Conservation (phyloP, 179 eudicot species). For the Silene vulgaris region DNA sequence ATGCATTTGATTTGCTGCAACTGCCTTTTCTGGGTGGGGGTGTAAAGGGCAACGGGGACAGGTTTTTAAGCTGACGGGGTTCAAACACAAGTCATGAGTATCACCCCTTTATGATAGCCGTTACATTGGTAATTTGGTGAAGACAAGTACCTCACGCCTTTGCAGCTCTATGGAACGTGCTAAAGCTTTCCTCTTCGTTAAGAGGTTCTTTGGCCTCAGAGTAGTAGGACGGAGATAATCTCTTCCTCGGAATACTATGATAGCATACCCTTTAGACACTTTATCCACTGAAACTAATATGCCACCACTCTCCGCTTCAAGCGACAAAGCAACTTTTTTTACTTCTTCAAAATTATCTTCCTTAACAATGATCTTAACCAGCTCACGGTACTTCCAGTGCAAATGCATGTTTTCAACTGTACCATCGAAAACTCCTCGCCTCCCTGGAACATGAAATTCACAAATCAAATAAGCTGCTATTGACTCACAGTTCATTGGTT, state of each 20-base stretch:
- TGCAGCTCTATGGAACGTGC: constrained; percentile 96
- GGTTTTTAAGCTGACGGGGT: not conserved
- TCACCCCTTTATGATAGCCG: not conserved
- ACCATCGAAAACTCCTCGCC: constrained; percentile 95
- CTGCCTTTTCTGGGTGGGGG: not conserved
- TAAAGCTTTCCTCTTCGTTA: constrained; percentile 87
- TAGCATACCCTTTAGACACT: constrained; percentile 89
- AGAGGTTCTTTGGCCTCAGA: constrained; percentile 82
- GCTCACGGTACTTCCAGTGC: constrained; percentile 98
- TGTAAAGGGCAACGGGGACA: not conserved
- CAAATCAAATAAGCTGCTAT: not conserved
- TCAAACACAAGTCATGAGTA: not conserved
- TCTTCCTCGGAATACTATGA: constrained; percentile 78
- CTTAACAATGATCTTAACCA: constrained; percentile 81
- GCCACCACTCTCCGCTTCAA: constrained; percentile 97
- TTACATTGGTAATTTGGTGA: not conserved
- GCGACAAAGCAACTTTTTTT: constrained; percentile 64
- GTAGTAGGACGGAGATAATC: constrained; percentile 68
- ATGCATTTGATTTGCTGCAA: not conserved
- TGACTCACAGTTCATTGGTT: not conserved
- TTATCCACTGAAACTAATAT: constrained; percentile 84
- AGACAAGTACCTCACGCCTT: constrained; percentile 67
- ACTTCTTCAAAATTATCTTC: constrained; percentile 66
- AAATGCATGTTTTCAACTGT: constrained; percentile 99
- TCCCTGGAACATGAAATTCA: constrained; percentile 37